phyloP scores from a whole-genome alignment of 1,139 yeast species.

The Pichia sp. region DNA sequence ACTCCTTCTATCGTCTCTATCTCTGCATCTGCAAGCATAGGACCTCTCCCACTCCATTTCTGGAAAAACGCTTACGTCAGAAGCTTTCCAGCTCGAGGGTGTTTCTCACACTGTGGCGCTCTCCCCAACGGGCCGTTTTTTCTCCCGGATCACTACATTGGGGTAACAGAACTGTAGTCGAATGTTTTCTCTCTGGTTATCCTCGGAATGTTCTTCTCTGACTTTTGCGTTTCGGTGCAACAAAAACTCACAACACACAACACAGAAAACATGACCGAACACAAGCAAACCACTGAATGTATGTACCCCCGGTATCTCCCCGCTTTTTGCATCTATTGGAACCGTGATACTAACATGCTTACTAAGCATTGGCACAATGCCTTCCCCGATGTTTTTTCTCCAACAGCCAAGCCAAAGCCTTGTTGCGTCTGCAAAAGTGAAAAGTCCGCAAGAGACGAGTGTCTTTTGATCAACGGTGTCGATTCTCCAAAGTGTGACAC shows the following conservation, averaged over 20 bases:
- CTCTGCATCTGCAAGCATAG: too few species aligned
- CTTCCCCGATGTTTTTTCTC: not conserved
- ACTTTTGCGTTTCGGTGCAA: too few species aligned
- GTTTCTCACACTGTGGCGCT: too few species aligned
- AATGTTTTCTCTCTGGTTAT: too few species aligned
- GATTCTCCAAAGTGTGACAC: constrained; percentile 80
- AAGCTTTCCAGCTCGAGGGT: too few species aligned
- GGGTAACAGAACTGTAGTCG: too few species aligned
- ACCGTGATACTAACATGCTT: not conserved
- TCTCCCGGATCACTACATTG: too few species aligned
- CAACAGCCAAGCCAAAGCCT: constrained; percentile 69
- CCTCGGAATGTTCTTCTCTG: not conserved
- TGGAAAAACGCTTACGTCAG: too few species aligned
- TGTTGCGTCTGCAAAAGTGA: constrained; percentile 94
- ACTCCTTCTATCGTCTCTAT: too few species aligned
- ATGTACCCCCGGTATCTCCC: constrained; percentile 14
- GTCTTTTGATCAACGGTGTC: constrained; percentile 76
- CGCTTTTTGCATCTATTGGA: not conserved
- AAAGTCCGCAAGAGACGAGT: constrained; percentile 80
- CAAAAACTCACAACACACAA: too few species aligned
- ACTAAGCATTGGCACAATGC: constrained; percentile 9
- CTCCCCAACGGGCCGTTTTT: too few species aligned
- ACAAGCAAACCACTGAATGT: constrained; percentile 22
- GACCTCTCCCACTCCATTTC: too few species aligned
- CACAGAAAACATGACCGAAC: constrained; percentile 20